phyloP scores from a whole-genome alignment of 495 filamentous ascomycete genomes.

The Aspergillus funiculosus region DNA sequence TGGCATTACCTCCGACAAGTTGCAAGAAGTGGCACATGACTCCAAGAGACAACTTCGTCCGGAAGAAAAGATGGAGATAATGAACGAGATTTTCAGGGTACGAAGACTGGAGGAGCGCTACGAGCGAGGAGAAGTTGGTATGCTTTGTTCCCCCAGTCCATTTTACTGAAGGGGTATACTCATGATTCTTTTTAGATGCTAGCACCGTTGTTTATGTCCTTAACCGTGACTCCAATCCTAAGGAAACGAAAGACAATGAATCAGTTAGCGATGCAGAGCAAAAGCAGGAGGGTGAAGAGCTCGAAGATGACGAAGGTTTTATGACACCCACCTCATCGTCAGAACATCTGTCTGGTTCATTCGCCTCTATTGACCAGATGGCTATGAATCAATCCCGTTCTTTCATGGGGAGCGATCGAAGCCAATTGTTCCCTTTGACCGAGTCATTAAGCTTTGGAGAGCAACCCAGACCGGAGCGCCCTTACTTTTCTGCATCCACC shows the following conservation, averaged over 20 bases:
- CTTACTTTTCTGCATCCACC: conserved; percentile 27
- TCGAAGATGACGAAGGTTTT: conserved; percentile 26
- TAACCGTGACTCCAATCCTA: conserved; percentile 35
- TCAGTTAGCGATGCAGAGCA: conserved; percentile 27
- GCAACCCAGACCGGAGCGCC: conserved; percentile 25
- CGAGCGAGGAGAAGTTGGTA: conserved; percentile 49
- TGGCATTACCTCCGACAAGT: conserved; percentile 36
- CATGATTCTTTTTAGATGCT: conserved; percentile 20
- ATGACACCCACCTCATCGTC: conserved; percentile 31
- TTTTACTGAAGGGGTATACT: not conserved
- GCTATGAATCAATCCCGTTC: conserved; percentile 18
- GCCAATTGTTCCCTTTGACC: conserved; percentile 25
- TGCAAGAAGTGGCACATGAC: conserved; percentile 40
- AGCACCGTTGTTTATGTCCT: conserved; percentile 35
- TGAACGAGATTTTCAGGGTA: conserved; percentile 50
- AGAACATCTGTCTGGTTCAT: conserved; percentile 24
- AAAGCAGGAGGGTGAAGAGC: conserved; percentile 19
- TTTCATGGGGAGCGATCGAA: conserved; percentile 14
- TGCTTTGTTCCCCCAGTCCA: no score
- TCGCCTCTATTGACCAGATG: conserved; percentile 30
- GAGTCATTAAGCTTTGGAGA: conserved; percentile 34
- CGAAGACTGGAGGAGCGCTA: conserved; percentile 50
- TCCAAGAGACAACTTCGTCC: conserved; percentile 36
- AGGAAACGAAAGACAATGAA: conserved; percentile 35
- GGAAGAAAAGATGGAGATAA: conserved; percentile 34